Conservation (phyloP, 306 rosid genomes). For the Datisca glomerata region DNA sequence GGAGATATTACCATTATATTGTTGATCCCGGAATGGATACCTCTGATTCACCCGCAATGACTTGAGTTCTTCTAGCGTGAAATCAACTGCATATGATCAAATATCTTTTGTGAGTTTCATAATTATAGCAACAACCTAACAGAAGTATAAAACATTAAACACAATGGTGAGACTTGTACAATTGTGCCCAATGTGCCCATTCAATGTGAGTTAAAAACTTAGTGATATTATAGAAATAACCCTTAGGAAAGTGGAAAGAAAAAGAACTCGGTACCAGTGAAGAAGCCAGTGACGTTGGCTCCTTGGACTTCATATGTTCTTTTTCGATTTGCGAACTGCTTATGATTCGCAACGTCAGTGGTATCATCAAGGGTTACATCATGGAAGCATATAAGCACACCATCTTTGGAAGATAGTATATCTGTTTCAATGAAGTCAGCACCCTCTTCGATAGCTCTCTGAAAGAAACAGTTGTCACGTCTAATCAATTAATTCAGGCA, state of each 20-base stretch:
- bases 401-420: slow-evolving; percentile 78
- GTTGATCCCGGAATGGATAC: slow-evolving; percentile 61
- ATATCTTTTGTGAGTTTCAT: no score
- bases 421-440: slow-evolving; percentile 95
- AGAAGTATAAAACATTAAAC: neutral
- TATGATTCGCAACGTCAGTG: slow-evolving; percentile 48
- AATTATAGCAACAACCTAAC: neutral
- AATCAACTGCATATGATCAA: slow-evolving; percentile 58
- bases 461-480: slow-evolving; percentile 13
- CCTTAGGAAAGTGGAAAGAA: neutral
- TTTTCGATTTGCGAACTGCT: slow-evolving; percentile 62
- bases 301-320: slow-evolving; percentile 82
- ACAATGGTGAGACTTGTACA: neutral
- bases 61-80: slow-evolving; percentile 59
- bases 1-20: slow-evolving; percentile 43
- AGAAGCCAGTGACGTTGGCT: slow-evolving; percentile 53
- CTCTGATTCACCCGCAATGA: slow-evolving; percentile 69
- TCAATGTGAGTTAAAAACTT: neutral
- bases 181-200: neutral
- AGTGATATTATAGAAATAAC: neutral
- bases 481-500: slow-evolving; percentile 8
- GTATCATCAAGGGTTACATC: slow-evolving; percentile 62
- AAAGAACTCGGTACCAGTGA: slow-evolving; percentile 37
- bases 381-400: slow-evolving; percentile 77
- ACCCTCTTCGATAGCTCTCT: slow-evolving; percentile 97